These are phyloP conservation scores for Detonula confervacea DNA, from an alignment of 352 stramenopile species.

Conservation along the genomic window DNA sequence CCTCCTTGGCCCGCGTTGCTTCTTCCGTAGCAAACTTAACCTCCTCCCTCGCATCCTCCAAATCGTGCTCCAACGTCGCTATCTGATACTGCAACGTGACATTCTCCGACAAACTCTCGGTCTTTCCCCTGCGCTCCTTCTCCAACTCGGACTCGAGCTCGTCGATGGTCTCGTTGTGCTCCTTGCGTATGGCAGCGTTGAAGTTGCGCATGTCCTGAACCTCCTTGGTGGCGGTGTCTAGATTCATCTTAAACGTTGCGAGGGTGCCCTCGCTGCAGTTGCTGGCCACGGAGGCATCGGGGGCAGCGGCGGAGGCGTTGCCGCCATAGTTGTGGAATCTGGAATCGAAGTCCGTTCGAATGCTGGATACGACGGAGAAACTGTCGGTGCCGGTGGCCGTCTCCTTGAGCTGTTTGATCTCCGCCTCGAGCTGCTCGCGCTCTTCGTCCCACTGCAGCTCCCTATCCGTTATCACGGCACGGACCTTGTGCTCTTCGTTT, in stretches of 20 bases:
- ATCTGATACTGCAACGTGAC: slow-evolving; percentile 49
- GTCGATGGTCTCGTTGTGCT: slow-evolving; percentile 46
- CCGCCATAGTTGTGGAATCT: too few species aligned
- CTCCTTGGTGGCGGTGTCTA: slow-evolving; percentile 31
- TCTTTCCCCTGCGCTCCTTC: slow-evolving; percentile 37
- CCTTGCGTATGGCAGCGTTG: slow-evolving; percentile 44
- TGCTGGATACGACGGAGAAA: slow-evolving; percentile 28
- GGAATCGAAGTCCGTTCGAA: neutral
- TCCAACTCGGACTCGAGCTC: slow-evolving; percentile 47
- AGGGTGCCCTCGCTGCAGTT: slow-evolving; percentile 4
- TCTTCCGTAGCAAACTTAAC: too few species aligned
- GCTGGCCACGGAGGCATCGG: neutral
- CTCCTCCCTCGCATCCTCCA: slow-evolving; percentile 33
- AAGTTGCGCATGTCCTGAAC: slow-evolving; percentile 56
- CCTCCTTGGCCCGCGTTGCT: too few species aligned
- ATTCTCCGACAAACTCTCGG: slow-evolving; percentile 31
- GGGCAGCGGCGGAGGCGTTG: neutral
- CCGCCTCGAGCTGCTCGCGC: slow-evolving; percentile 22
- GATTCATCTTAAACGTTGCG: slow-evolving; percentile 18
- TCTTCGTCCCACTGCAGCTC: slow-evolving; percentile 32
- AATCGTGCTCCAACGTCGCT: slow-evolving; percentile 40
- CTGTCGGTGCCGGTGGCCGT: neutral
- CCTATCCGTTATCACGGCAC: slow-evolving; percentile 18
- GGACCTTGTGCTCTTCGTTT: slow-evolving; percentile 30
- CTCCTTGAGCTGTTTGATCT: slow-evolving; percentile 37